These are phyloP conservation scores for Entomortierella chlamydospora DNA, from an alignment of 192 early-diverging fungal species.

Conservation along the genomic window DNA sequence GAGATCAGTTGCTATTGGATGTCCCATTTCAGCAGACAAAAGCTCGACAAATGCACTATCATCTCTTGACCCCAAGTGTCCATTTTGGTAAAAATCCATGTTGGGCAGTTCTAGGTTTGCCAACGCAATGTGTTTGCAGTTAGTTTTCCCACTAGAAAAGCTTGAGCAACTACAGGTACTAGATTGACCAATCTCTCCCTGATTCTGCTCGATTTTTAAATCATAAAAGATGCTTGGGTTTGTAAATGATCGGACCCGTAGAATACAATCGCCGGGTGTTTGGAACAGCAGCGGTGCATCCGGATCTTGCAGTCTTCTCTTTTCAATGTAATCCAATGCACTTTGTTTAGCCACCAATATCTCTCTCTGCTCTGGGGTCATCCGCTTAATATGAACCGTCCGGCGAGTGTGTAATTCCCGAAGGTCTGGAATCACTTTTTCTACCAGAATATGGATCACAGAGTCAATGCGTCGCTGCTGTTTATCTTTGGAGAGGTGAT, in stretches of 20 bases:
- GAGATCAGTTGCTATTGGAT: too few relatives aligned
- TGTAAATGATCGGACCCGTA: neutral
- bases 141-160: neutral
- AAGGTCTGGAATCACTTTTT: neutral
- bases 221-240: neutral
- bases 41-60: neutral
- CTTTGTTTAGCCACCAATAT: neutral
- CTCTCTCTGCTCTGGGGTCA: neutral
- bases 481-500: constrained; percentile 11
- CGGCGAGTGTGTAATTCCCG: constrained; percentile 4
- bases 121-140: constrained; percentile 22
- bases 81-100: neutral
- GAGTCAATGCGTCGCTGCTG: constrained; percentile 14
- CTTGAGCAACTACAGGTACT: neutral
- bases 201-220: neutral
- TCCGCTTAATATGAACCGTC: constrained; percentile 2
- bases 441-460: constrained; percentile 1
- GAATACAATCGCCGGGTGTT: too few relatives aligned
- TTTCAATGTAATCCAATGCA: neutral
- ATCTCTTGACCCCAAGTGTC: neutral
- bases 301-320: neutral
- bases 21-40: too few relatives aligned
- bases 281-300: too few relatives aligned
- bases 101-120: neutral
- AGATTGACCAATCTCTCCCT: neutral